phyloP scores from a whole-genome alignment of 306 rosid genomes.

The Comarum palustre region DNA sequence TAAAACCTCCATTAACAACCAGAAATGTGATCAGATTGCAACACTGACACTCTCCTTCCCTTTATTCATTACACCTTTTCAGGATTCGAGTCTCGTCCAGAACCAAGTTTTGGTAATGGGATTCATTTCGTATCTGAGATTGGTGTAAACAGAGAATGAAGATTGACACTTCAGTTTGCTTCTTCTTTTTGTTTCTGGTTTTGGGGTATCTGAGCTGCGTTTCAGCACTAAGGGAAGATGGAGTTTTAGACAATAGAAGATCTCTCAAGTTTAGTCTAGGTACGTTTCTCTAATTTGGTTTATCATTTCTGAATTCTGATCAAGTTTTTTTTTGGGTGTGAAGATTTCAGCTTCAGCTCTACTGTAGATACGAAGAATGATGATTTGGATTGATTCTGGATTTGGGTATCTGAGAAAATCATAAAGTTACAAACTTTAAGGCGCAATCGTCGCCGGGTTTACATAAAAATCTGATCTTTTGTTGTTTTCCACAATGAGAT shows the following conservation, averaged over 20 bases:
- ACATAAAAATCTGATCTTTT: not conserved
- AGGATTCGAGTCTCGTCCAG: conserved; percentile 15
- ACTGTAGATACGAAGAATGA: conserved; percentile 15
- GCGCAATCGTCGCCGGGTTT: conserved; percentile 6
- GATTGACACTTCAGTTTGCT: conserved; percentile 31
- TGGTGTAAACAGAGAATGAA: conserved; percentile 35
- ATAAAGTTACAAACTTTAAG: not conserved
- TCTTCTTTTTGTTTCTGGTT: conserved; percentile 33
- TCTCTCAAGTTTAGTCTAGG: conserved; percentile 49
- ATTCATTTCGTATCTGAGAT: conserved; percentile 27
- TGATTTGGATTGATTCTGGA: not conserved
- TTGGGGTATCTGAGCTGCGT: conserved; percentile 43
- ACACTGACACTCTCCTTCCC: not conserved
- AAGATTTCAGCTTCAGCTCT: not conserved
- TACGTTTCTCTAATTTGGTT: conserved; percentile 30
- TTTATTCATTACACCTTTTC: conserved; percentile 1
- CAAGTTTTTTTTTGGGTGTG: not conserved
- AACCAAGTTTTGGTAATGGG: conserved; percentile 38
- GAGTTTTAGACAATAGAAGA: conserved; percentile 22
- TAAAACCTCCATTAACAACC: conserved; percentile 18
- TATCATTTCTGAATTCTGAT: not conserved
- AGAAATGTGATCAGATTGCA: conserved; percentile 24
- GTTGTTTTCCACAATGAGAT: not conserved
- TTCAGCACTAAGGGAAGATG: conserved; percentile 47
- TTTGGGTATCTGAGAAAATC: not conserved